Base-by-base conservation (phyloP, 352 stramenopile species). In the Phytophthora quininea region DNA sequence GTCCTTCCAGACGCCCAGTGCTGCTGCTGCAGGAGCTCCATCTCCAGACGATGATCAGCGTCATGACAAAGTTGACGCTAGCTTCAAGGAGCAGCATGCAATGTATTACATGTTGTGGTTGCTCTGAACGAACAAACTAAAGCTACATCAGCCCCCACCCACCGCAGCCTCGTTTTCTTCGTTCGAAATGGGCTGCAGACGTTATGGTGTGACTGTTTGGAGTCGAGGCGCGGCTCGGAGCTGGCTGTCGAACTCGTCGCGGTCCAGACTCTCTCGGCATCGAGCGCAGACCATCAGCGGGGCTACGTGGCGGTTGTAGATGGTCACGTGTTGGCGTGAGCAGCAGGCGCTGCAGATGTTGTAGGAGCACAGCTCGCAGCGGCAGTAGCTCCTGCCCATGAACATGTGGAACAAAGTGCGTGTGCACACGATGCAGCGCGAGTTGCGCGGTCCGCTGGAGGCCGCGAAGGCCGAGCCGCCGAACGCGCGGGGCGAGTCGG, bases 351-450 rank as follows among this genome's bases (percentile, higher is more conserved):
- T 33, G 40, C 73, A 80, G 19, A 73, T 61, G 45, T 73, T 69
- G 47, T 77, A 80, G 4, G 67, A 64, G 35, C 69, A 79, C 0
- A 79, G 60, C 45, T 74, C 64, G 51, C 72, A 79, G 31, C 64
- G 64, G 15, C 56, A 48, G 37, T 37, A 68, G 14, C 49, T 67
- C 45, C 64, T 55, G 27, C 62, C 31, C 56, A 75, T 58, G 47
- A 71, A 67, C 30, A 75, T 32, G n/a, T 62, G 40, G 42, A 40
- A 50, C 24, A 74, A 19, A 1, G 32, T 54, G 8, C 57, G 54
- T 2, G 73, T 77, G 54, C 69, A 77, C 31, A 75, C 69, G 30
- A 72, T 75, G 61, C 73, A 80, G 61, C 69, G 73, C 40, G 68
- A 77, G 61, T 77, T 80, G 12, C 57, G 37, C n/a, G 64, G 46